Conservation (phyloP, 345 rosid species). For the Eucalyptus cloeziana region DNA sequence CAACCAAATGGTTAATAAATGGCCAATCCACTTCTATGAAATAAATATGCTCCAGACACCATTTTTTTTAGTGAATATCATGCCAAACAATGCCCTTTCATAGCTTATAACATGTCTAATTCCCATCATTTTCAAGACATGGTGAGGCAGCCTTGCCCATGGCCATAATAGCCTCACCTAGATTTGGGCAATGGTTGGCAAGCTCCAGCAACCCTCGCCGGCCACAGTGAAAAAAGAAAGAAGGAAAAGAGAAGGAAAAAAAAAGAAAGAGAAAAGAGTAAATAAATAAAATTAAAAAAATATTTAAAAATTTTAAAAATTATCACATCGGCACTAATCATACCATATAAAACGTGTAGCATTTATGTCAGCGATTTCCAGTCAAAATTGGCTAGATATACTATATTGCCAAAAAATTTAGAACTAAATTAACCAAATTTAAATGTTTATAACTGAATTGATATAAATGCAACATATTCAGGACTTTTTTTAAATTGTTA, state of each 20-base stretch:
- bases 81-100: background rate
- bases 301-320: too few relatives aligned
- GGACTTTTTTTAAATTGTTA: rapidly evolving
- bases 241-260: too few relatives aligned
- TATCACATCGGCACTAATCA: too few relatives aligned
- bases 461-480: too few relatives aligned
- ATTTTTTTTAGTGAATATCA: too few relatives aligned
- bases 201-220: background rate
- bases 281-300: too few relatives aligned
- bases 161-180: background rate
- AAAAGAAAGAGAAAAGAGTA: background rate
- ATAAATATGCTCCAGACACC: too few relatives aligned
- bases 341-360: too few relatives aligned
- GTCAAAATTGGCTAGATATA: background rate
- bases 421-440: background rate
- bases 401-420: background rate
- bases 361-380: too few relatives aligned
- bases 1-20: too few relatives aligned
- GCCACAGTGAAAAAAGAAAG: background rate
- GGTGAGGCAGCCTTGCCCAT: background rate
- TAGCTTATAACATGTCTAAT: background rate
- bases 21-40: too few relatives aligned
- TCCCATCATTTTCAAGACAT: background rate
- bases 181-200: background rate
- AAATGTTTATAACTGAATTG: background rate